A percentile compares a stretch with the other conserved stretches of the same genome.
Evolutionary conservation across 257 asterid genomes (phyloP).

Genomic region (Nicotiana noctiflora): DNA sequence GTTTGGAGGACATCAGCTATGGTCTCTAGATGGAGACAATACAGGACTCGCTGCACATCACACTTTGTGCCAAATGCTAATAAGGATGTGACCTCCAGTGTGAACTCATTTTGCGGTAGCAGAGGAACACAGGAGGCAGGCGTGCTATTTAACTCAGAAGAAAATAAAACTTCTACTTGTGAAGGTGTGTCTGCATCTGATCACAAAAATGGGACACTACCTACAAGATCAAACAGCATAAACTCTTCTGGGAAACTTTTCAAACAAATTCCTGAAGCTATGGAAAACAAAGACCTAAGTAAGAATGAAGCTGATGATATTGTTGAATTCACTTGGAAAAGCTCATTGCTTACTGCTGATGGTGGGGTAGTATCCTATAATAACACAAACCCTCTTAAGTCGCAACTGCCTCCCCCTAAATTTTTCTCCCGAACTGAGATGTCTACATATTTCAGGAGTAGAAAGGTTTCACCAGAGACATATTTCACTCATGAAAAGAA

Average conservation of each 20-base stretch:
- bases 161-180: conserved; percentile 16
- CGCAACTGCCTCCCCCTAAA: conserved; percentile 74
- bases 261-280: conserved; percentile 26
- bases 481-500: conserved; percentile 48
- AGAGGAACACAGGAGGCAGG: conserved; percentile 29
- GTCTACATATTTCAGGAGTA: conserved; percentile 55
- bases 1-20: conserved; percentile 76
- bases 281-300: conserved; percentile 17
- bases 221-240: conserved; percentile 15
- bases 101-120: conserved; percentile 24
- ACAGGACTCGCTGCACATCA: conserved; percentile 39
- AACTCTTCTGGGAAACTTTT: conserved; percentile 20
- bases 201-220: conserved; percentile 29
- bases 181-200: background rate
- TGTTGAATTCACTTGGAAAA: conserved; percentile 15
- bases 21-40: conserved; percentile 92
- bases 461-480: conserved; percentile 55
- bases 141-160: conserved; percentile 17
- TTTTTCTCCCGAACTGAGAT: conserved; percentile 74
- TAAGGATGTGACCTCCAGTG: conserved; percentile 26
- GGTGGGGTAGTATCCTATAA: conserved; percentile 23
- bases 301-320: conserved; percentile 22
- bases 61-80: conserved; percentile 12
- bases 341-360: conserved; percentile 17
- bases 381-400: conserved; percentile 62